Conservation (phyloP, 2,329 filamentous ascomycete species). For the Fusarium cicatricum region DNA sequence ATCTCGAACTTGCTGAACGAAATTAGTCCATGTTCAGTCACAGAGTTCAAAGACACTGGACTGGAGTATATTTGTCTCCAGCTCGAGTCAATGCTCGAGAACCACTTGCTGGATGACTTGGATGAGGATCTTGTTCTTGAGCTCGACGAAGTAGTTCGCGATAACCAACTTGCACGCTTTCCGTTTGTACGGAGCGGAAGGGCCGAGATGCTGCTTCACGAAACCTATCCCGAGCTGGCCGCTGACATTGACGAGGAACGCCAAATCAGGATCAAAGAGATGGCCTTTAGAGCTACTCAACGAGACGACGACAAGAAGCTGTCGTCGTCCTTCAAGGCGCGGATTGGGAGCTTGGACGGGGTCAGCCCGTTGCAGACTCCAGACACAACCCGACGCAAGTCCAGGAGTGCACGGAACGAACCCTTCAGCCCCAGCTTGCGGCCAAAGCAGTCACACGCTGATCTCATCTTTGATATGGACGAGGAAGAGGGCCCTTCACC, state of each 20-base stretch:
- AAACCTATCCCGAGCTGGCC: constrained; percentile 69
- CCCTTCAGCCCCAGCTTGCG: constrained; percentile 72
- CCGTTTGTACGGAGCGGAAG: constrained; percentile 81
- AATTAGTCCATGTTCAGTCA: constrained; percentile 83
- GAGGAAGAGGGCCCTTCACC: constrained; percentile 65
- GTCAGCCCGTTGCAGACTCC: constrained; percentile 50
- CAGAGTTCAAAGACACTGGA: constrained; percentile 85
- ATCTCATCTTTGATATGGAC: constrained; percentile 95
- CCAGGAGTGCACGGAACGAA: constrained; percentile 60
- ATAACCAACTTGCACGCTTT: constrained; percentile 81
- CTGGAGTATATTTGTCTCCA: constrained; percentile 93
- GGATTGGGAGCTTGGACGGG: constrained; percentile 73
- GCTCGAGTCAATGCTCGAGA: constrained; percentile 90
- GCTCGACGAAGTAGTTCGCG: constrained; percentile 79
- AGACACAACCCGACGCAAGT: constrained; percentile 57
- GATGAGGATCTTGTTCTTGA: constrained; percentile 85
- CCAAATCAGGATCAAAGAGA: constrained; percentile 76
- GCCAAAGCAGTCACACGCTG: constrained; percentile 72
- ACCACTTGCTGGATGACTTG: constrained; percentile 83
- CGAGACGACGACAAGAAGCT: constrained; percentile 71
- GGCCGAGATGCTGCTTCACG: constrained; percentile 71
- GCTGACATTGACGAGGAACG: constrained; percentile 74
- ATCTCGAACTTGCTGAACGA: constrained; percentile 86
- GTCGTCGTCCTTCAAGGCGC: constrained; percentile 67
- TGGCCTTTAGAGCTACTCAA: constrained; percentile 71